phyloP scores from a whole-genome alignment of 169 alveolate genomes.

The Plasmodium gonderi region DNA sequence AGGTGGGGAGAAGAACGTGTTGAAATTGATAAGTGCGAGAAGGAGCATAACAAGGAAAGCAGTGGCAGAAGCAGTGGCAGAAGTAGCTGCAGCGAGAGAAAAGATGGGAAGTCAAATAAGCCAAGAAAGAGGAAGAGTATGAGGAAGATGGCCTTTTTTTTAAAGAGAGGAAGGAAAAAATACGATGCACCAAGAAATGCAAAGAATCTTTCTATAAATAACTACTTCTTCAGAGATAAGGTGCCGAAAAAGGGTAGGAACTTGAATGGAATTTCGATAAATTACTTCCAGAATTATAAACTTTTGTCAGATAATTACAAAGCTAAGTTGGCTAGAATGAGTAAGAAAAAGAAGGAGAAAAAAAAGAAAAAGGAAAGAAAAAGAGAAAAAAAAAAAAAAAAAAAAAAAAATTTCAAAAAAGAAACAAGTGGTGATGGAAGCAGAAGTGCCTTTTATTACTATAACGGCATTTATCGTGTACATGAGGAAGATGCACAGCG shows the following conservation, averaged over 20 bases:
- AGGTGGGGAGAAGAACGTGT: not conserved
- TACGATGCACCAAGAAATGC: not conserved
- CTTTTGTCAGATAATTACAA: not conserved
- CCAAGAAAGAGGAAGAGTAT: not conserved
- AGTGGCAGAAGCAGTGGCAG: not conserved
- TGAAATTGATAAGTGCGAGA: not conserved
- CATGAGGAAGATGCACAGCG: not conserved
- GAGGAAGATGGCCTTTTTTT: not conserved
- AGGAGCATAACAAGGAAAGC: not conserved
- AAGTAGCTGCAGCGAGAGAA: not conserved
- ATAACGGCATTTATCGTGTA: not conserved
- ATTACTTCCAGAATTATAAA: conserved; percentile 1
- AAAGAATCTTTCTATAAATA: not conserved
- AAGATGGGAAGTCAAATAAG: not conserved
- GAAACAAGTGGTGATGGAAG: not conserved
- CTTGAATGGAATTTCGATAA: not conserved
- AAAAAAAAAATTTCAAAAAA: not conserved
- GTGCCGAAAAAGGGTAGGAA: not conserved
- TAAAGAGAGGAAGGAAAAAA: not conserved
- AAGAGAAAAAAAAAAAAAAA: not conserved
- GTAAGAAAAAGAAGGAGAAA: not conserved
- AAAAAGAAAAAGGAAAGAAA: not conserved
- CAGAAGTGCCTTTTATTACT: not conserved
- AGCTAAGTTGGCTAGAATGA: not conserved
- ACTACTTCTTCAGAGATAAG: not conserved